Percentiles rank a stretch among this genome's conserved stretches.
Conservation (phyloP, 2,329 filamentous ascomycete genomes). For the Talaromyces sp. region DNA sequence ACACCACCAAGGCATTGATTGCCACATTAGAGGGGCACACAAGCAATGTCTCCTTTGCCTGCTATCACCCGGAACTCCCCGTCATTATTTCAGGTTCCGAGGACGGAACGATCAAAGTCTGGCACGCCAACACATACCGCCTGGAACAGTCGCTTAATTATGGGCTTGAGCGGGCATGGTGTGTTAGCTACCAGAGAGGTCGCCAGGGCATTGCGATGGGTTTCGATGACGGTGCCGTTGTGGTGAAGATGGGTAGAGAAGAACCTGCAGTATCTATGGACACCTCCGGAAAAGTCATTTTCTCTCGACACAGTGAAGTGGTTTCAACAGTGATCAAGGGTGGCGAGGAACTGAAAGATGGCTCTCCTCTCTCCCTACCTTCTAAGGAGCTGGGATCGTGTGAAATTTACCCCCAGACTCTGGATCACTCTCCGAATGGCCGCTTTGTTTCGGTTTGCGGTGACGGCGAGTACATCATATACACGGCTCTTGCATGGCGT, state of each 20-base stretch:
- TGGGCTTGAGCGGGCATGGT: conserved; percentile 93
- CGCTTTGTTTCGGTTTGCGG: conserved; percentile 86
- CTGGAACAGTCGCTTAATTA: conserved; percentile 96
- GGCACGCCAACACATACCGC: conserved; percentile 96
- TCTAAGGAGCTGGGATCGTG: conserved; percentile 95
- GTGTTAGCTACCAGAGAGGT: conserved; percentile 90
- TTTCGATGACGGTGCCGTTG: conserved; percentile 95
- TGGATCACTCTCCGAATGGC: conserved; percentile 93
- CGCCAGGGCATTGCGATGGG: conserved; percentile 93
- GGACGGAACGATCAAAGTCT: conserved; percentile 95
- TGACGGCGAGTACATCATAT: conserved; percentile 98
- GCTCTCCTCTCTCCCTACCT: conserved; percentile 75
- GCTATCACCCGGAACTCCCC: conserved; percentile 93
- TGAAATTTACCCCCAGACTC: conserved; percentile 92
- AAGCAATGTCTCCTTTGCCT: conserved; percentile 96
- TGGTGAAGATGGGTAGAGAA: conserved; percentile 95
- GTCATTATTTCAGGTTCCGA: conserved; percentile 98
- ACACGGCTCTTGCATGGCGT: conserved; percentile 91
- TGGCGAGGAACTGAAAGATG: conserved; percentile 83
- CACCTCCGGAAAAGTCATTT: conserved; percentile 88
- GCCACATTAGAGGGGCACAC: conserved; percentile 95
- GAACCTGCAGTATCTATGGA: conserved; percentile 99
- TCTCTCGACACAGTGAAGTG: conserved; percentile 92
- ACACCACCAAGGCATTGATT: conserved; percentile 95
- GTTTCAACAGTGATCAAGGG: conserved; percentile 93